These are phyloP conservation scores for Pythium monospermum DNA, from an alignment of 352 stramenopile species.

Conservation along the genomic window DNA sequence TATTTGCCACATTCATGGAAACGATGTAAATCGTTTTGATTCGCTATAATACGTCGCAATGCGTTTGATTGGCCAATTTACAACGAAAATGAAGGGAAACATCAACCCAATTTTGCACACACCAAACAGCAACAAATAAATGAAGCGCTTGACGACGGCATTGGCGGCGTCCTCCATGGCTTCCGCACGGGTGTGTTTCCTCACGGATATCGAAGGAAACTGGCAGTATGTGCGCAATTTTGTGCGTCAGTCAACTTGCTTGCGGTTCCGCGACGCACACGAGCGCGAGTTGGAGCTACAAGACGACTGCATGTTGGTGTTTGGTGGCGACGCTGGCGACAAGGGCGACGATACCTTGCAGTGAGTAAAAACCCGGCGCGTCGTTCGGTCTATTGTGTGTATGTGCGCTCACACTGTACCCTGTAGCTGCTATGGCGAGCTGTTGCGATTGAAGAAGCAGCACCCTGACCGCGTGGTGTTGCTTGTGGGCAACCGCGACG, in stretches of 20 bases:
- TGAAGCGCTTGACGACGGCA: constrained; percentile 13
- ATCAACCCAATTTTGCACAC: no score
- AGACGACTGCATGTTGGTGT: constrained; percentile 83
- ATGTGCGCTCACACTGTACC: no score
- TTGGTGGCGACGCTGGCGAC: constrained; percentile 88
- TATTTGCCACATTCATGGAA: not conserved
- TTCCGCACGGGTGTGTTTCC: constrained; percentile 48
- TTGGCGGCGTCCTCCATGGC: constrained; percentile 3
- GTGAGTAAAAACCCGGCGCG: constrained; percentile 11
- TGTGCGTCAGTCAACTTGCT: constrained; percentile 51
- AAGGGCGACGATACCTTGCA: constrained; percentile 87
- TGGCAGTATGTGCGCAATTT: constrained; percentile 73
- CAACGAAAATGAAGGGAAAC: no score
- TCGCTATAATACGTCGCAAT: no score
- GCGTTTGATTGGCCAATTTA: no score
- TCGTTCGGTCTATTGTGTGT: not conserved
- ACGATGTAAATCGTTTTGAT: not conserved
- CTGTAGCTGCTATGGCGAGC: constrained; percentile 61
- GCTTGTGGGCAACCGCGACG: constrained; percentile 91
- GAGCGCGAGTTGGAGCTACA: constrained; percentile 48
- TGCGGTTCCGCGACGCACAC: constrained; percentile 32
- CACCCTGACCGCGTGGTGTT: constrained; percentile 88
- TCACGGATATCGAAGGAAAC: constrained; percentile 81
- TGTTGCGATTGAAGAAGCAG: constrained; percentile 83
- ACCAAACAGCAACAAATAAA: no score